phyloP scores from a whole-genome alignment of 2,329 filamentous ascomycete genomes.

The Hirsutella minnesotensis region DNA sequence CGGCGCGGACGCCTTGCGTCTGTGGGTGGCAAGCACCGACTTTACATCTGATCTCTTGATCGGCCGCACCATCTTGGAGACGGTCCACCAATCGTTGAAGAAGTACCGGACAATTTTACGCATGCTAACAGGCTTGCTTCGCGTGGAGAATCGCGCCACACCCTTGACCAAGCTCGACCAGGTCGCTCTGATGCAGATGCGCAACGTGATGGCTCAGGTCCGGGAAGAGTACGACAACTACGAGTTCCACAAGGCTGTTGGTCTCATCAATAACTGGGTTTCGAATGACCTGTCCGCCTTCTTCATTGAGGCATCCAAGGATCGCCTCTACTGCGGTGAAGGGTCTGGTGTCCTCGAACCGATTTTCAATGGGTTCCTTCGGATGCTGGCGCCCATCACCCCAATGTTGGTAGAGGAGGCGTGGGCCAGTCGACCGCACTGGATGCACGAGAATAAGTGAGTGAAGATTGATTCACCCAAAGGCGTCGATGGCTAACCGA shows the following conservation, averaged over 20 bases:
- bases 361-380: slow-evolving; percentile 60
- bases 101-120: slow-evolving; percentile 87
- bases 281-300: slow-evolving; percentile 78
- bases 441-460: slow-evolving; percentile 40
- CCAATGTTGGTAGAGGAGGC: slow-evolving; percentile 81
- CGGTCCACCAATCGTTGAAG: slow-evolving; percentile 63
- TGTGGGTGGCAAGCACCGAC: slow-evolving; percentile 88
- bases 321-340: slow-evolving; percentile 77
- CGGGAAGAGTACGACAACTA: slow-evolving; percentile 54
- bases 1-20: slow-evolving; percentile 73
- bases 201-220: slow-evolving; percentile 52
- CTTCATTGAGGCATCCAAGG: slow-evolving; percentile 88
- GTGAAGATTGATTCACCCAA: background rate
- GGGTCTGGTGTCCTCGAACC: slow-evolving; percentile 50
- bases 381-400: slow-evolving; percentile 70
- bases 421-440: slow-evolving; percentile 63
- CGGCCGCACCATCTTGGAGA: slow-evolving; percentile 63
- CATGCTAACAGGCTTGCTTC: slow-evolving; percentile 72
- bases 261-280: slow-evolving; percentile 68
- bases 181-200: slow-evolving; percentile 66
- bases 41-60: slow-evolving; percentile 83
- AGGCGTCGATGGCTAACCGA: slow-evolving; percentile 6
- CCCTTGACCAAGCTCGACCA: slow-evolving; percentile 53
- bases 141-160: slow-evolving; percentile 35
- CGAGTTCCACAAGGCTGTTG: slow-evolving; percentile 73